Evolutionary conservation across 768 basidiomycete species (phyloP).

Genomic region (Xerocomus spinulosus): DNA sequence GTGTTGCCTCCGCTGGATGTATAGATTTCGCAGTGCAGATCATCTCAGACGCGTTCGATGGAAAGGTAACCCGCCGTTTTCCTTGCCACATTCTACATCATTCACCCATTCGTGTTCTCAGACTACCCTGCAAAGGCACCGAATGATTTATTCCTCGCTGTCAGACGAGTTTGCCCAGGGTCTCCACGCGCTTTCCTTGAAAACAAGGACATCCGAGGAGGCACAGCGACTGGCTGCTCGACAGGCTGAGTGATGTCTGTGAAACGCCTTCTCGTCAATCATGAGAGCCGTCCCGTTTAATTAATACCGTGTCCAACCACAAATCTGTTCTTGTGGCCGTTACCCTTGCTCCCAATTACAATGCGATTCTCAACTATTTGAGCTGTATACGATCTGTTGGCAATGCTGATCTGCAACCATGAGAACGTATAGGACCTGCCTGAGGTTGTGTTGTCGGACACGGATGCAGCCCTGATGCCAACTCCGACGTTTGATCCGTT

Average conservation of each 20-base stretch:
- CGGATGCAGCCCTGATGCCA: slow-evolving; percentile 9
- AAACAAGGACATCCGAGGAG: slow-evolving; percentile 66
- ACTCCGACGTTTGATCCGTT: slow-evolving; percentile 29
- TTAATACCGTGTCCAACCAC: slow-evolving; percentile 25
- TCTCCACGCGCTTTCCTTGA: slow-evolving; percentile 72
- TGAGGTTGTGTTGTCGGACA: slow-evolving; percentile 1
- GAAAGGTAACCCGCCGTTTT: slow-evolving; percentile 50
- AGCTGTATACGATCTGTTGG: slow-evolving; percentile 7
- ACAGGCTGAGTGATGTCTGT: slow-evolving; percentile 22
- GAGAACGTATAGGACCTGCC: slow-evolving; percentile 10
- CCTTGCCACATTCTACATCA: slow-evolving; percentile 10
- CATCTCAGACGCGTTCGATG: slow-evolving; percentile 67
- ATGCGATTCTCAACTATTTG: slow-evolving; percentile 19
- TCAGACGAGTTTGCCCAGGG: slow-evolving; percentile 67
- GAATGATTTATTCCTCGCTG: slow-evolving; percentile 70
- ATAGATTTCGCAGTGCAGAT: slow-evolving; percentile 75
- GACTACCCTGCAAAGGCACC: slow-evolving; percentile 77
- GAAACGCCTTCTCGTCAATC: slow-evolving; percentile 26
- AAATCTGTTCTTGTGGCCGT: slow-evolving; percentile 17
- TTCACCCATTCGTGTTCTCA: slow-evolving; percentile 27
- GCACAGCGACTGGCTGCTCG: slow-evolving; percentile 19
- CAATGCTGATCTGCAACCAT: slow-evolving; percentile 16
- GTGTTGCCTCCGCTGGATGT: slow-evolving; percentile 16
- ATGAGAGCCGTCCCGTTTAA: slow-evolving; percentile 27
- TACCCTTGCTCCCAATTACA: slow-evolving; percentile 10